Percentiles rank a stretch among this genome's conserved stretches.
Evolutionary conservation across 2,329 filamentous ascomycete species (phyloP).

Genomic region (Xylaria hypoxylon): DNA sequence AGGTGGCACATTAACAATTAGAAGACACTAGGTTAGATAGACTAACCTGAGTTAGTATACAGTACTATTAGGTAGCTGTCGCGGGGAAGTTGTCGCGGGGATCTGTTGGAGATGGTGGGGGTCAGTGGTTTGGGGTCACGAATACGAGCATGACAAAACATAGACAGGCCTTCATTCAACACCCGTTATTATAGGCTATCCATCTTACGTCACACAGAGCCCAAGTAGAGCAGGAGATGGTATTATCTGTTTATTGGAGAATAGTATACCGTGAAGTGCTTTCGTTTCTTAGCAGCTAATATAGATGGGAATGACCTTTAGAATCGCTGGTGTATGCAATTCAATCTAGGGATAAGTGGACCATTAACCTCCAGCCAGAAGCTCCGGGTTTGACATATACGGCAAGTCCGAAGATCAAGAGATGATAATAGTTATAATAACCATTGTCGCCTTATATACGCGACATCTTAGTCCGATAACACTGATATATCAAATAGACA

Average conservation of each 20-base stretch:
- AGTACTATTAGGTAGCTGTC: too few relatives aligned
- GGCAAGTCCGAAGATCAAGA: slow-evolving; percentile 1
- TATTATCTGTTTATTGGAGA: too few relatives aligned
- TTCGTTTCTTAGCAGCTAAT: too few relatives aligned
- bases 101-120: slow-evolving; percentile 24
- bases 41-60: neutral
- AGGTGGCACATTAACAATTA: too few relatives aligned
- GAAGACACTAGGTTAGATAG: neutral
- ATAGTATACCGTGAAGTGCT: too few relatives aligned
- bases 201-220: too few relatives aligned
- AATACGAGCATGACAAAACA: neutral
- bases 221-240: too few relatives aligned
- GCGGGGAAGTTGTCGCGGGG: slow-evolving; percentile 2
- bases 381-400: slow-evolving; percentile 8
- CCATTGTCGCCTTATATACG: too few relatives aligned
- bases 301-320: too few relatives aligned
- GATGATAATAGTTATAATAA: too few relatives aligned
- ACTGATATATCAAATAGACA: neutral
- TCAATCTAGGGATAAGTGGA: neutral
- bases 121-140: neutral
- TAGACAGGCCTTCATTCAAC: neutral
- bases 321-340: neutral
- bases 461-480: too few relatives aligned
- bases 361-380: neutral
- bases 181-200: neutral